Conservation (phyloP, 805 yeast genomes). For the Vanderwaltozyma tropicalis region DNA sequence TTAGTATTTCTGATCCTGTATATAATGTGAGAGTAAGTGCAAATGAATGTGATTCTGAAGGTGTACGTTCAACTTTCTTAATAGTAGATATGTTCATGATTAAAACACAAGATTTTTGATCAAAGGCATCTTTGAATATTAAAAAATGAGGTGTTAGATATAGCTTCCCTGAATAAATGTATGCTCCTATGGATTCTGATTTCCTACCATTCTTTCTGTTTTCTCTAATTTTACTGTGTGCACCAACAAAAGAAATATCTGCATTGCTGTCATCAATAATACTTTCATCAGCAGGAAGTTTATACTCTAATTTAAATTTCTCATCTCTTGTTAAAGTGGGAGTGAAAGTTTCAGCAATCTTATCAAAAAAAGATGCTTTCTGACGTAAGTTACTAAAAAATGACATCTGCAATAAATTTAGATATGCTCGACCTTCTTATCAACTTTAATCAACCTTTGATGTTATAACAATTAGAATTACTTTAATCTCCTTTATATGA, state of each 20-base stretch:
- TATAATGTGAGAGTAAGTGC: slow-evolving; percentile 65
- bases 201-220: slow-evolving; percentile 3
- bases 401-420: slow-evolving; percentile 32
- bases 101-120: slow-evolving; percentile 56
- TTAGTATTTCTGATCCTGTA: slow-evolving; percentile 48
- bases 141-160: slow-evolving; percentile 66
- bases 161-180: slow-evolving; percentile 50
- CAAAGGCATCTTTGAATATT: slow-evolving; percentile 63
- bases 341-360: slow-evolving; percentile 22
- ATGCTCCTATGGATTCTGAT: slow-evolving; percentile 15
- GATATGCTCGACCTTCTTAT: not conserved
- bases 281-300: slow-evolving; percentile 60
- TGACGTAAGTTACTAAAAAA: slow-evolving; percentile 36
- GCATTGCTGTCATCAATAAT: slow-evolving; percentile 59
- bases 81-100: slow-evolving; percentile 66
- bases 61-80: slow-evolving; percentile 77
- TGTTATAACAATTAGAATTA: too few species aligned
- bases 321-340: slow-evolving; percentile 55
- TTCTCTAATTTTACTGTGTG: slow-evolving; percentile 12
- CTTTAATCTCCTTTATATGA: too few species aligned
- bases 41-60: slow-evolving; percentile 64
- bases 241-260: slow-evolving; percentile 38
- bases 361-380: slow-evolving; percentile 39
- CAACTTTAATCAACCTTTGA: too few species aligned
- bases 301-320: slow-evolving; percentile 52